Conservation (phyloP, 257 asterid species). For the Paraleonurus japonicus region DNA sequence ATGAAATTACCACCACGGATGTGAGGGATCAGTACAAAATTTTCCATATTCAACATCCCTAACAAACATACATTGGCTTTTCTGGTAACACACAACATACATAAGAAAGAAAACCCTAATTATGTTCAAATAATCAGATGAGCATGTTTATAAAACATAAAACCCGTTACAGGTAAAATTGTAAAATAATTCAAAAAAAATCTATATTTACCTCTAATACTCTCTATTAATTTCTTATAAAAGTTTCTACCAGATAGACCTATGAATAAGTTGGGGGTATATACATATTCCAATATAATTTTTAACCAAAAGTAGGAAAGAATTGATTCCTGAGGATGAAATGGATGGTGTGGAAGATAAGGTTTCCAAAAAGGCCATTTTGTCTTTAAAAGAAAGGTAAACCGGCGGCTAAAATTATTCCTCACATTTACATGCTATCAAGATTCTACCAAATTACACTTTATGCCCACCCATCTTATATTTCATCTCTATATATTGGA, state of each 20-base stretch:
- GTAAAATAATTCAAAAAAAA: too few species aligned
- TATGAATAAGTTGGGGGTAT: background rate
- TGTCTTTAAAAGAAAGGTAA: background rate
- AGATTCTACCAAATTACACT: slow-evolving; percentile 3
- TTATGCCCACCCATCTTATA: slow-evolving; percentile 12
- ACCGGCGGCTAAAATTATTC: slow-evolving; percentile 25
- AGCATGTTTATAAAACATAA: too few species aligned
- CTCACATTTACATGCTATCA: background rate
- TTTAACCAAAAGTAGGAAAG: background rate
- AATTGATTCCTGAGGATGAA: slow-evolving; percentile 6
- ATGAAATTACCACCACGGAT: too few species aligned
- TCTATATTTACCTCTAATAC: background rate
- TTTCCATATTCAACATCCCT: too few species aligned
- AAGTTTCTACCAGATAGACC: background rate
- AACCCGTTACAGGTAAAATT: too few species aligned
- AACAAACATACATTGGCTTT: too few species aligned
- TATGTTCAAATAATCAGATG: too few species aligned
- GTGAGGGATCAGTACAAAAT: too few species aligned
- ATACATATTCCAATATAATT: background rate
- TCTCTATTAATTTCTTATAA: background rate
- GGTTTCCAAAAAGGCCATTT: background rate
- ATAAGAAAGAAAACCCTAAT: too few species aligned
- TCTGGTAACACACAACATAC: background rate
- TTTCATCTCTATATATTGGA: background rate
- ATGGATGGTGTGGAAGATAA: background rate